Evolutionary conservation across 2,329 filamentous ascomycete genomes (phyloP), one percentile per base, ranked within the genome.

Genomic region (Leptographium lundbergii): DNA sequence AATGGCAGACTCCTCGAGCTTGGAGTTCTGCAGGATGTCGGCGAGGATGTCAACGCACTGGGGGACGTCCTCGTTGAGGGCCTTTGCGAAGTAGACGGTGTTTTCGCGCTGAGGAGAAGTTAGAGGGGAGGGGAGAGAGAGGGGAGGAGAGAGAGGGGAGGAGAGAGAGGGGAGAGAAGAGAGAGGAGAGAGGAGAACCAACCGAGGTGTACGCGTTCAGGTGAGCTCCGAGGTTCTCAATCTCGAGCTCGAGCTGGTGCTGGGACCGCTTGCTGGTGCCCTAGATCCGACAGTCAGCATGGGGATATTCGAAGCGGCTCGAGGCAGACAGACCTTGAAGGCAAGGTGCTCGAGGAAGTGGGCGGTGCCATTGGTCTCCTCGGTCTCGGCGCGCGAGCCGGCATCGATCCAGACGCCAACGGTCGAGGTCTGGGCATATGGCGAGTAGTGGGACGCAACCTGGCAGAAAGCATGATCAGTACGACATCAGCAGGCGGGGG

Each of bases 401-500:
- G 95, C 92, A 78, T 99, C 95, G 75, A 99, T 99, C 91, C 94
- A 99, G 66, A 99, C 90, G 74, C 94, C 94, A 70, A 97, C 91
- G 59, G 92, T 97, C 70, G 91, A 96, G 63, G 94, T 97, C 81
- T 97, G 91, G 70, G 92, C 92, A 82, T 91, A 97, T 69, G 92
- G 94, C 65, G 91, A 96, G 81, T 97, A 88, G 76, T 99, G 92
- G 69, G 94, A 95, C 67, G 94, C 94, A 73, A 99, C 91, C 92
- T 97, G 73, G n/a, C 19, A 17, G 61, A 19, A 14, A 19, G 24
- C 27, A 45, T 22, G 22, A 57, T 62, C 59, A 61, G 60, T 45
- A 4, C n/a, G 19, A 17, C 39, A 14, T 9, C n/a, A 22, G 32
- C 22, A 25, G 56, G 62, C 63, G 64, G 29, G 73, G 69, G 59